These are phyloP conservation scores for Hawksworthiomyces lignivorus DNA, from an alignment of 2,329 filamentous ascomycete species.

Conservation along the genomic window DNA sequence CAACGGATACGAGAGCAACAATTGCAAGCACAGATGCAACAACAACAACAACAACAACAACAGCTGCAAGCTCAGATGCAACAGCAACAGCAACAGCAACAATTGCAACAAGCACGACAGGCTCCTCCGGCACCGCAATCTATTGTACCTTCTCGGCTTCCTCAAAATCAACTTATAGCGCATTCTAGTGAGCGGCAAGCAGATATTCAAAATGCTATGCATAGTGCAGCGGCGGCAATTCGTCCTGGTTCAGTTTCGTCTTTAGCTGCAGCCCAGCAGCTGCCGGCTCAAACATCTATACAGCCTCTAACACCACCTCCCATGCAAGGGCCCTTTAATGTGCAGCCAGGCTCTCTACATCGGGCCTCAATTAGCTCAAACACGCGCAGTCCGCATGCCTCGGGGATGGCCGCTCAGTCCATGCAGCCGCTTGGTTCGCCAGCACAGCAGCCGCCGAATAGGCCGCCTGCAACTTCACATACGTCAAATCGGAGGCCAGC, in stretches of 20 bases:
- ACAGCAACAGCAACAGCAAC: neutral
- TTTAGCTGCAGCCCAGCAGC: neutral
- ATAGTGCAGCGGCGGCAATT: neutral
- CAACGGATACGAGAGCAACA: conserved; percentile 1
- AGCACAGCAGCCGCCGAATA: too few species aligned
- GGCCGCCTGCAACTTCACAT: too few species aligned
- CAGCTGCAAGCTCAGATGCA: neutral
- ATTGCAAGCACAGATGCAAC: neutral
- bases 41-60: neutral
- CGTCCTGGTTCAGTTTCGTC: neutral
- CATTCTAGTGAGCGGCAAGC: neutral
- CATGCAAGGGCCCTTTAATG: too few species aligned
- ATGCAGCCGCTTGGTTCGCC: too few species aligned
- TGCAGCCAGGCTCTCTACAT: neutral
- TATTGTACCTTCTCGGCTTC: too few species aligned
- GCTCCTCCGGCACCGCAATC: too few species aligned
- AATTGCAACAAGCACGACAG: neutral
- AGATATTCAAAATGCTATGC: neutral
- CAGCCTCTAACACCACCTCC: neutral
- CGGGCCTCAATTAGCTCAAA: neutral
- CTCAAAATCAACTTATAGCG: too few species aligned
- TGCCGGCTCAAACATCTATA: neutral
- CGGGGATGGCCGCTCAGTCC: too few species aligned
- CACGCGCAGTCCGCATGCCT: too few species aligned
- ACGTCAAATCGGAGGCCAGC: too few species aligned